Percentiles rank a stretch among this genome's conserved stretches.
phyloP scores from a whole-genome alignment of 768 basidiomycete genomes.

The Fistulinella prunicolor region DNA sequence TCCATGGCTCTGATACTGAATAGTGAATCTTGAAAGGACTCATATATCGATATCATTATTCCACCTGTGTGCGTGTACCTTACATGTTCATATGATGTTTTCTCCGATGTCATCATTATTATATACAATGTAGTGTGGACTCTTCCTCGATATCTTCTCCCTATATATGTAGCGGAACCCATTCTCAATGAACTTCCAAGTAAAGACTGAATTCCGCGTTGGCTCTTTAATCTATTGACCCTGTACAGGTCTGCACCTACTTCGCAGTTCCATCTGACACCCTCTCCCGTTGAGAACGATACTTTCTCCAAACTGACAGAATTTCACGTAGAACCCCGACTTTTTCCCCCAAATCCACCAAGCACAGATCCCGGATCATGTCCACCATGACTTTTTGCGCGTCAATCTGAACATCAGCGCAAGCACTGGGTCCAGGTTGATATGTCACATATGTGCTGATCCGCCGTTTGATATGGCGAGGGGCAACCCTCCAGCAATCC shows the following conservation, averaged over 20 bases:
- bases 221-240: too few relatives aligned
- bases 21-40: constrained; percentile 8
- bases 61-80: constrained; percentile 18
- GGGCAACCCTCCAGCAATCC: constrained; percentile 9
- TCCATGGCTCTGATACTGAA: constrained; percentile 4
- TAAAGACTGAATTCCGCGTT: too few relatives aligned
- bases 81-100: constrained; percentile 7
- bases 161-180: not conserved
- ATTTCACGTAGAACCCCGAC: constrained; percentile 15
- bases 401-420: constrained; percentile 3
- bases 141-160: constrained; percentile 1
- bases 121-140: constrained; percentile 10
- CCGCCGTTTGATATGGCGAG: constrained; percentile 7
- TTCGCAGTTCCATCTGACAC: not conserved
- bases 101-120: constrained; percentile 12
- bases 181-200: not conserved
- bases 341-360: constrained; percentile 16
- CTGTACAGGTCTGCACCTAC: not conserved
- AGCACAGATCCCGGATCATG: constrained; percentile 11
- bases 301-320: constrained; percentile 17
- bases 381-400: constrained; percentile 13
- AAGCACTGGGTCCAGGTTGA: constrained; percentile 11
- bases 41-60: constrained; percentile 21
- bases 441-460: constrained; percentile 10
- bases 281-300: constrained; percentile 14